These are phyloP conservation scores for Trypanosoma avium DNA, from an alignment of 208 protist genomes.

Conservation along the genomic window DNA sequence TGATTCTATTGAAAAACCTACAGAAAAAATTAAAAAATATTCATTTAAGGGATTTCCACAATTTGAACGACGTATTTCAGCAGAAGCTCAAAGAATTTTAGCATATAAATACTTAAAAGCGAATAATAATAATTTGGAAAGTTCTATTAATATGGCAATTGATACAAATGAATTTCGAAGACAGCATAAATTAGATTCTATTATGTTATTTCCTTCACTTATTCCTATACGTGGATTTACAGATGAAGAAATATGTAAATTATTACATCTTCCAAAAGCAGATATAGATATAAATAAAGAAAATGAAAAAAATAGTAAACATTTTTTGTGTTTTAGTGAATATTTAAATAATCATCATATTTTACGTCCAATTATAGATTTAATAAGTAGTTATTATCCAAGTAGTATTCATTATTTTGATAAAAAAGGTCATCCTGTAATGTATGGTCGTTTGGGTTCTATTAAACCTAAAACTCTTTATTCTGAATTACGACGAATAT, in stretches of 20 bases:
- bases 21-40: background rate
- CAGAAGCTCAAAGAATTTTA: constrained; percentile 30
- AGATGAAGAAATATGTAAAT: constrained; percentile 38
- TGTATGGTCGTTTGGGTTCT: constrained; percentile 42
- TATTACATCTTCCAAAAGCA: constrained; percentile 30
- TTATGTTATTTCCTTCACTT: constrained; percentile 54
- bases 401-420: constrained; percentile 76
- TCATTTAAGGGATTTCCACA: constrained; percentile 6
- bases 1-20: background rate
- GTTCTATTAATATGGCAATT: constrained; percentile 32
- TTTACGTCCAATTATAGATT: constrained; percentile 50
- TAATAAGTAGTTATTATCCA: constrained; percentile 37
- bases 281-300: background rate
- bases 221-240: constrained; percentile 61
- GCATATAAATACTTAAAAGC: constrained; percentile 48
- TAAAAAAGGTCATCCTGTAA: constrained; percentile 55
- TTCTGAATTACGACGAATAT: constrained; percentile 42
- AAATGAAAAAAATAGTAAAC: background rate
- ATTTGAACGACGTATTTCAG: constrained; percentile 32
- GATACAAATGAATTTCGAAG: constrained; percentile 38
- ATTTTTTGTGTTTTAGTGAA: background rate
- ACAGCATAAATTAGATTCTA: constrained; percentile 49
- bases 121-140: constrained; percentile 28
- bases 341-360: constrained; percentile 55
- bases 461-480: constrained; percentile 39